Evolutionary conservation across 306 rosid species (phyloP).

Genomic region (Phaseolus lunatus): DNA sequence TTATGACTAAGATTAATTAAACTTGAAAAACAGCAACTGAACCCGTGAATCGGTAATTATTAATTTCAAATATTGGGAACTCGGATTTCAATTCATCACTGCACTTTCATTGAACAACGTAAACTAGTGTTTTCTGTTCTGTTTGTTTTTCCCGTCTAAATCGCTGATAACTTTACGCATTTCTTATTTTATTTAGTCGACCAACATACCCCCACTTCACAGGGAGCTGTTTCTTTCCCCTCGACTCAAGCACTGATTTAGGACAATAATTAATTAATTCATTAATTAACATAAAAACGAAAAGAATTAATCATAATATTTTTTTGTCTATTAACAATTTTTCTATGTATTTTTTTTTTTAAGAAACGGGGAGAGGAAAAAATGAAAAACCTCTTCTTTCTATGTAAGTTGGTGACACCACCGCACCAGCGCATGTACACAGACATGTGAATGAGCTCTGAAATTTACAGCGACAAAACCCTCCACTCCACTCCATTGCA

Average conservation of each 20-base stretch:
- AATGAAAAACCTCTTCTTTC: not conserved
- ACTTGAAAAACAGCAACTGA: slow-evolving; percentile 35
- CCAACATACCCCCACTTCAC: slow-evolving; percentile 68
- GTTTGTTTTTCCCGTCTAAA: not conserved
- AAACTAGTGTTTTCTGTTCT: slow-evolving; percentile 12
- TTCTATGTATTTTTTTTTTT: too few relatives aligned
- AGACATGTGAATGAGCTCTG: slow-evolving; percentile 38
- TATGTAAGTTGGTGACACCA: slow-evolving; percentile 11
- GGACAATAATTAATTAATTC: not conserved
- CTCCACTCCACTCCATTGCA: not conserved
- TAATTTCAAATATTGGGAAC: slow-evolving; percentile 5
- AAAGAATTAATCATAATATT: too few relatives aligned
- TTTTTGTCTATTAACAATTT: too few relatives aligned
- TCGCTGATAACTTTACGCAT: not conserved
- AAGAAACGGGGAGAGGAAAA: not conserved
- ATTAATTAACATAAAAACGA: not conserved
- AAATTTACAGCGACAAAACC: slow-evolving; percentile 62
- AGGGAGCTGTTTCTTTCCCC: slow-evolving; percentile 47
- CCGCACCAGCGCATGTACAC: slow-evolving; percentile 29
- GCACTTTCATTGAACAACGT: slow-evolving; percentile 3
- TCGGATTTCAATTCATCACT: slow-evolving; percentile 28
- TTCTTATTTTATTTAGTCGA: slow-evolving; percentile 42
- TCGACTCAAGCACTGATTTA: too few relatives aligned
- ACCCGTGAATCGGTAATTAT: slow-evolving; percentile 17
- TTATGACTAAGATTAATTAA: slow-evolving; percentile 1